Conservation (phyloP, 441 rosid genomes). For the Mallotus repandus region DNA sequence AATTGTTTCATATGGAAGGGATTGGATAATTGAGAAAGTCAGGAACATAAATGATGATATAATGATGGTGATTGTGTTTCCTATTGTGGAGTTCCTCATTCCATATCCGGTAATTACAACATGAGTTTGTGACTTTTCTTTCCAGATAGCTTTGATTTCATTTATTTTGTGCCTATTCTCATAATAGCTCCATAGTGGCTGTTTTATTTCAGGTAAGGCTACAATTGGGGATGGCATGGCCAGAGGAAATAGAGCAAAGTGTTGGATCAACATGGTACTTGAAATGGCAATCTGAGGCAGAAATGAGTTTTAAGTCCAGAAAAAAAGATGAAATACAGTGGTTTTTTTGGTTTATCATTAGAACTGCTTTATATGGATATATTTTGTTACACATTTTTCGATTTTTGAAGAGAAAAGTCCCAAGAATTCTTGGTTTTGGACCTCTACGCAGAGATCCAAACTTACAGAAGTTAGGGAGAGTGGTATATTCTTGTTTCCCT, state of each 20-base stretch:
- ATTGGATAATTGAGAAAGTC: conserved; percentile 47
- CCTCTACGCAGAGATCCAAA: conserved; percentile 77
- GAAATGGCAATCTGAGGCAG: conserved; percentile 84
- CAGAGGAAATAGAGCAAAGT: conserved; percentile 71
- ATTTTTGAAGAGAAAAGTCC: conserved; percentile 70
- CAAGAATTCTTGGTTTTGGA: conserved; percentile 78
- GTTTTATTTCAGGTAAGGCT: conserved; percentile 57
- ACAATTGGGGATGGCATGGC: conserved; percentile 92
- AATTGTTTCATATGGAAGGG: conserved; percentile 45
- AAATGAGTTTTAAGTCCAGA: conserved; percentile 63
- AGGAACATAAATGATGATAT: conserved; percentile 70
- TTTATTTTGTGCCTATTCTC: conserved; percentile 1
- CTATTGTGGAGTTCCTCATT: conserved; percentile 58
- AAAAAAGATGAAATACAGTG: conserved; percentile 52
- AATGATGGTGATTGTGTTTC: conserved; percentile 64
- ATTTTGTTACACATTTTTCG: conserved; percentile 57
- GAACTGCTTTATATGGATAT: conserved; percentile 61
- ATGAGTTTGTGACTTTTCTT: conserved; percentile 19
- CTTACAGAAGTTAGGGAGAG: conserved; percentile 63
- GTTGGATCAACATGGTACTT: conserved; percentile 88
- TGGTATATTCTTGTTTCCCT: conserved; percentile 49
- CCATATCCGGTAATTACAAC: conserved; percentile 70
- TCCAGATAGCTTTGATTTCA: conserved; percentile 15
- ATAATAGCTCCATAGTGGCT: conserved; percentile 18
- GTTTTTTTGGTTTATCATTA: conserved; percentile 71